Evolutionary conservation across 345 rosid species (phyloP).

Genomic region (Camelina neglecta): DNA sequence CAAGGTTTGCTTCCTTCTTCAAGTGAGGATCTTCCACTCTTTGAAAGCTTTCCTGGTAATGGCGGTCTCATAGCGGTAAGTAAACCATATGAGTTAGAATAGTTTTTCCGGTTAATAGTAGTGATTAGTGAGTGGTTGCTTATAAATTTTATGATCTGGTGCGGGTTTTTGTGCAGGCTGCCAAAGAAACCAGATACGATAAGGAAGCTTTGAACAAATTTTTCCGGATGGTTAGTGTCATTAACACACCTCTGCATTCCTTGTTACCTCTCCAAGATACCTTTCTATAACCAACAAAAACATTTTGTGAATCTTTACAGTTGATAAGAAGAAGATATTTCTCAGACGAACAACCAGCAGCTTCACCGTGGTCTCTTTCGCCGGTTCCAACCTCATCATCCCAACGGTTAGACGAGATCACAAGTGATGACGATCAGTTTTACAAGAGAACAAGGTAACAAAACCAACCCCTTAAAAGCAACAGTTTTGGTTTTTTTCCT

Average conservation of each 20-base stretch:
- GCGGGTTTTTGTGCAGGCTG: constrained; percentile 66
- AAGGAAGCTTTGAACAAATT: constrained; percentile 88
- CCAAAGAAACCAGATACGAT: constrained; percentile 93
- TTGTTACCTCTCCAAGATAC: background rate
- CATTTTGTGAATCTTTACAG: constrained; percentile 47
- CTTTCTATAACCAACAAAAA: background rate
- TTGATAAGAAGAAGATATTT: constrained; percentile 95
- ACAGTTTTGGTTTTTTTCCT: background rate
- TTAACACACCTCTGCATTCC: background rate
- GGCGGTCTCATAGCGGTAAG: constrained; percentile 83
- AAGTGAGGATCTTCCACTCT: constrained; percentile 93
- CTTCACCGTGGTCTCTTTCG: constrained; percentile 80
- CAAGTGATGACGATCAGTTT: constrained; percentile 67
- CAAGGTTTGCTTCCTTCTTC: constrained; percentile 89
- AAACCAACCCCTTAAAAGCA: background rate
- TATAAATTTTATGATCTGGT: background rate
- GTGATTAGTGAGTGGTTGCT: background rate
- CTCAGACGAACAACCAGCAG: constrained; percentile 75
- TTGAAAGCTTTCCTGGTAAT: constrained; percentile 92
- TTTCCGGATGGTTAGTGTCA: constrained; percentile 70
- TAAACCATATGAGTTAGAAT: background rate
- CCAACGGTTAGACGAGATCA: constrained; percentile 76
- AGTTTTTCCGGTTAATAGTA: background rate
- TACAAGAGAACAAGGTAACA: constrained; percentile 70
- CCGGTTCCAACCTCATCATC: constrained; percentile 55